Evolutionary conservation across 2,329 filamentous ascomycete genomes (phyloP), one percentile per base, ranked within the genome.

Genomic region (Calonectria honghensis): DNA sequence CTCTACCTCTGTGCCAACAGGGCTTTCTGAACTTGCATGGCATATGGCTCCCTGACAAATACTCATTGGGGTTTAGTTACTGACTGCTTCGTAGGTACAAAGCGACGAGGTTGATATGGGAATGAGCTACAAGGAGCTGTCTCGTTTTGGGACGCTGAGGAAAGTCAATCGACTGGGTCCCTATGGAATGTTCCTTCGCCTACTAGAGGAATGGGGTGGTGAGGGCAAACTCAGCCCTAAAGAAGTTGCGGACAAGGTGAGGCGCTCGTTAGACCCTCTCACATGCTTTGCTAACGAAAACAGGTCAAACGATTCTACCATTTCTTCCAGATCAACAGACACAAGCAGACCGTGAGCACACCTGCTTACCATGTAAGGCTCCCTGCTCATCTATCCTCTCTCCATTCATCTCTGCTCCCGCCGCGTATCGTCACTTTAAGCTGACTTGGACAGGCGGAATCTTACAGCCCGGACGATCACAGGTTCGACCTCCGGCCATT

Each of bases 71-170:
- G n/a, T 6, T 48, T 5, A 3, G 4, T 11, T 1, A 13, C 45
- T 48, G 13, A 48, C 45, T 9, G 90, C 91, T 4, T 81, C 83
- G 14, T 79, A 82, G 20, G 77, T 79, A 1, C 86, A 87, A 48
- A 81, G 79, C 14, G 86, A 87, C 51, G 86, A 87, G 75, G 81
- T 76, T n/a, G 84, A 86, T 41, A 88, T 88, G 86, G 86, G 85
- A 9, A 82, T 88, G 77, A 87, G 85, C 0, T 87, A 88, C 68
- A 79, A 81, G 35, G 85, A 87, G 72, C 81, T 87, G 2, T 83
- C 84, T 16, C 79, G 82, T 11, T 87, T 87, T 52, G 86, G 86
- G 4, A 70, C 78, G 9, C 79, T 88, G 41, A 83, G 86, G 13
- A 88, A 87, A 68, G 84, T 84, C n/a, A 80, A 86, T 48, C 86